Percentiles rank a stretch among this genome's conserved stretches.
Conservation (phyloP, 768 basidiomycete species). For the Rhodotorula sphaerocarpa region DNA sequence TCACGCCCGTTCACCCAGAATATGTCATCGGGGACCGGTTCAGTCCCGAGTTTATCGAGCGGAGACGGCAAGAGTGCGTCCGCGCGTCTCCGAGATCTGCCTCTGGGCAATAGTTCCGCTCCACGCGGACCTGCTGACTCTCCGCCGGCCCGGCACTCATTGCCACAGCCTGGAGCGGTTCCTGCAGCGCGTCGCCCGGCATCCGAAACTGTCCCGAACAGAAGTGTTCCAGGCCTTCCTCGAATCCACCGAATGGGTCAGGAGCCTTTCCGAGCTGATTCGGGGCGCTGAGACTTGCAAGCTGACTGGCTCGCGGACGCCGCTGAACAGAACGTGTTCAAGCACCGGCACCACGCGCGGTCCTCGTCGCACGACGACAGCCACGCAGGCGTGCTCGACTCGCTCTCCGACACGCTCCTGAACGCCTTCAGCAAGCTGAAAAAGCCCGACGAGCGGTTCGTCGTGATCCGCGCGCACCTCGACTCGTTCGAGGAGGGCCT, state of each 20-base stretch:
- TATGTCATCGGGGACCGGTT: conserved; percentile 97
- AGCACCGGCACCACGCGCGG: conserved; percentile 82
- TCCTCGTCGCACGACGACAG: conserved; percentile 56
- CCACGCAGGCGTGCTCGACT: conserved; percentile 74
- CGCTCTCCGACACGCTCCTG: conserved; percentile 86
- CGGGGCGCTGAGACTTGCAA: background rate
- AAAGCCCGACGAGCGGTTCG: conserved; percentile 93
- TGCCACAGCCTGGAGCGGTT: conserved; percentile 77
- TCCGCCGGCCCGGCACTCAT: too few species aligned
- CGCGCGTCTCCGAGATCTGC: background rate
- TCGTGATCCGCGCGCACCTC: conserved; percentile 79
- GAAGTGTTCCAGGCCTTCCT: conserved; percentile 89
- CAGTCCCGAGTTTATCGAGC: conserved; percentile 93
- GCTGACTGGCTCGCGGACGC: conserved; percentile 11
- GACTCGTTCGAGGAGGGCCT: conserved; percentile 98
- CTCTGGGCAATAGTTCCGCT: too few species aligned
- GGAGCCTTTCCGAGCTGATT: conserved; percentile 33
- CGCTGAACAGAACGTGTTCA: conserved; percentile 68
- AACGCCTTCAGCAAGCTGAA: conserved; percentile 93
- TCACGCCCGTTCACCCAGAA: conserved; percentile 50
- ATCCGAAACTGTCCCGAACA: conserved; percentile 86
- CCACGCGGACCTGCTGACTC: too few species aligned
- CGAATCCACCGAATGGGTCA: conserved; percentile 96
- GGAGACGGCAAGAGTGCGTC: conserved; percentile 52
- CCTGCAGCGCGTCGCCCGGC: conserved; percentile 77